These are phyloP conservation scores for Senecio squalidus DNA, from an alignment of 140 eudicot species.

Conservation along the genomic window DNA sequence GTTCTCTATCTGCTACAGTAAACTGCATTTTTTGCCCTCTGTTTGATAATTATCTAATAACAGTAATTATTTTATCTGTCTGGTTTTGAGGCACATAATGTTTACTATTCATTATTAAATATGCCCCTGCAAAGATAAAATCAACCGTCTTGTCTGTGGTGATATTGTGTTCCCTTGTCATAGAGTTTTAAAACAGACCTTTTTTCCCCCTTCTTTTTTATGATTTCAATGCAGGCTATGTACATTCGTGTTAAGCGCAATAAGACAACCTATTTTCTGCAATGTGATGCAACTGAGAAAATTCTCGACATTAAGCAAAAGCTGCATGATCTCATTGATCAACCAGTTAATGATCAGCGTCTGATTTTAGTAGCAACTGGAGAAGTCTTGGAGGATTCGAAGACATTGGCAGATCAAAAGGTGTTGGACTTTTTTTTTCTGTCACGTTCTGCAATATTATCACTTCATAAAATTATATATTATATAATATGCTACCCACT, in stretches of 20 bases:
- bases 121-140: too few species aligned
- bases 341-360: constrained; percentile 71
- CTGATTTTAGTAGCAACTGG: constrained; percentile 52
- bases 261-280: constrained; percentile 86
- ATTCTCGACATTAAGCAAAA: constrained; percentile 76
- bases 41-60: background rate
- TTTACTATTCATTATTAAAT: background rate
- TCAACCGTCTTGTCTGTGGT: background rate
- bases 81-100: background rate
- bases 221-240: constrained; percentile 60
- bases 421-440: constrained; percentile 22
- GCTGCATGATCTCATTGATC: constrained; percentile 68
- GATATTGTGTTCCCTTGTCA: background rate
- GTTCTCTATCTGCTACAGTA: background rate
- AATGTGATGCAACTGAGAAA: constrained; percentile 88
- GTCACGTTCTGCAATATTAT: background rate
- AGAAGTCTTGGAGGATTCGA: constrained; percentile 85
- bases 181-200: background rate
- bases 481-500: background rate
- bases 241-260: constrained; percentile 89
- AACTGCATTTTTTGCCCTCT: background rate
- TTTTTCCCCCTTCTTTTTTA: background rate
- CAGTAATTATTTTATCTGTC: background rate
- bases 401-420: constrained; percentile 94
- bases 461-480: background rate